Evolutionary conservation across 805 yeast species (phyloP), one percentile per base, ranked within the genome.

Genomic region (Saccharomycopsis babjevae): DNA sequence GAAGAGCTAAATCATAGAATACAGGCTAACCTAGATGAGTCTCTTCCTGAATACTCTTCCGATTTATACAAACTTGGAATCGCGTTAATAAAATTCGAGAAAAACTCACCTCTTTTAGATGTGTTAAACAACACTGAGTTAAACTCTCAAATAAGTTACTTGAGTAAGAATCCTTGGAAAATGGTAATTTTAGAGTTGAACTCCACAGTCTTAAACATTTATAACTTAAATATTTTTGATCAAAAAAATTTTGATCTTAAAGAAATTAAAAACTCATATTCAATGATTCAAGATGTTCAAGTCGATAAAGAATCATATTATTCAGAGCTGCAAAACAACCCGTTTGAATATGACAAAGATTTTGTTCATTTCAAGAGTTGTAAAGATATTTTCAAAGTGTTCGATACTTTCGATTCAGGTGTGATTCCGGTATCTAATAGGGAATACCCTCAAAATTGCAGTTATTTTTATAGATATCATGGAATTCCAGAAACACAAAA

Each of bases 171-270:
- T 22, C 52, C 52, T 10, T 64, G 64, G 64, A 20, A 55, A 30
- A 22, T 58, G 10, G 60, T 56, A 30, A 15, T 64, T 13, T n/a
- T 64, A n/a, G 66, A 63, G 36, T 54, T 63, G 7, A 63, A 63
- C 50, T 38, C 55, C 16, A 63, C 66, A 10, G 59, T 61, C 50
- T 18, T 63, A 18, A 63, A 59, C 43, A 30, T 63, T 8, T 63
- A 63, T 40, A 25, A 57, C 5, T 18, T 63, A 2, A 54, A 61
- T 38, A 36, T 56, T 13, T 20, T 34, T 39, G 56, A 63, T 20
- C 43, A 54, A 22, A 16, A 16, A n/a, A 13, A 18, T 32, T 34
- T 59, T 11, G 28, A 25, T 22, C 13, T 22, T 11, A 25, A 46
- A n/a, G 52, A 46, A 22, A 18, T 46, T 6, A 46, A 13, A 18